Conservation (phyloP, 202 grass and related monocot species). For the Panicum hallii region DNA sequence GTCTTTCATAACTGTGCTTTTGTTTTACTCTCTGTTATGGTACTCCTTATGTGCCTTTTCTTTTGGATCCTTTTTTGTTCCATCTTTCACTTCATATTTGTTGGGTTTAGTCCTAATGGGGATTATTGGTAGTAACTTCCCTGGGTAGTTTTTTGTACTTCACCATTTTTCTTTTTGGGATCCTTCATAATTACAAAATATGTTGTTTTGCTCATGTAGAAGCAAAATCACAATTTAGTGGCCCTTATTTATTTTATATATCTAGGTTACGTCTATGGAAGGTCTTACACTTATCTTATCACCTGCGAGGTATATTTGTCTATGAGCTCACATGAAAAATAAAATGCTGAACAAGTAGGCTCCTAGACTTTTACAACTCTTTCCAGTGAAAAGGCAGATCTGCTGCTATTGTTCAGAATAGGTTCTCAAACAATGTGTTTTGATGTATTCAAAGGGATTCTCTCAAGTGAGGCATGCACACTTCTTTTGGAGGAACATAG, state of each 20-base stretch:
- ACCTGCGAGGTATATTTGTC: neutral
- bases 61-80: neutral
- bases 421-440: neutral
- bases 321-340: neutral
- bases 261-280: neutral
- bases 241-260: neutral
- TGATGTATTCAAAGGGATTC: constrained; percentile 12
- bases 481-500: neutral
- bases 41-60: neutral
- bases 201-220: constrained; percentile 17
- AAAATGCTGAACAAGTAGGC: neutral
- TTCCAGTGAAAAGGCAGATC: neutral
- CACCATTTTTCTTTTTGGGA: neutral
- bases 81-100: constrained; percentile 14
- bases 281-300: constrained; percentile 18
- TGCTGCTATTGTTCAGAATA: neutral
- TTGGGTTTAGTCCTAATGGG: constrained; percentile 1
- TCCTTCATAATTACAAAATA: neutral
- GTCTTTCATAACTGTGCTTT: neutral
- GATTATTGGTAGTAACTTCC: neutral
- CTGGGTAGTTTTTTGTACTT: constrained; percentile 9
- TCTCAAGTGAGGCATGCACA: neutral
- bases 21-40: constrained; percentile 11
- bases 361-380: constrained; percentile 3
- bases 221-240: neutral